Base-by-base conservation (phyloP, 2,329 filamentous ascomycete species). In the Talaromyces sp. region DNA sequence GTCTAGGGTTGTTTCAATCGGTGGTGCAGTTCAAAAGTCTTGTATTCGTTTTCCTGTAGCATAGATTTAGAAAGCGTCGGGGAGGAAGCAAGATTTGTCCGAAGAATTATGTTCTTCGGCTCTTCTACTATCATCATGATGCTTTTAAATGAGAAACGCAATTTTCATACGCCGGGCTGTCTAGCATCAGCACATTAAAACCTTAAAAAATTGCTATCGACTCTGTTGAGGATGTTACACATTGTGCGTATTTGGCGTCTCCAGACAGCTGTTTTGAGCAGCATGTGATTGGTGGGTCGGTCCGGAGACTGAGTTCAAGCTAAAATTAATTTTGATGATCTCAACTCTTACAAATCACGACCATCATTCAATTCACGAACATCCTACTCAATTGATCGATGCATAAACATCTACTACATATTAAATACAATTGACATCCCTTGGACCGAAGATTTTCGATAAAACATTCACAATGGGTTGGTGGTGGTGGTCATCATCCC, bases 401-500 rank as follows among this genome's bases (percentile, higher is more conserved):
- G 7, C 6, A 50, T 15, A 27, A 8, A 17, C 22, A 50, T 6
- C 6, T 27, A 17, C n/a, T 37, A 2, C 17, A 19, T 22, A 54
- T 3, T 9, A 7, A 19, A 19, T 22, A 19, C 8, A 3, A 54
- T 35, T 54, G 8, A 31, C 17, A 19, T 19, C 3, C 2, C 3
- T 54, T 7, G 8, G 17, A 56, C 27, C 15, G 27, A 31, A 25
- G 27, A 19, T 19, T 17, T 5, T 35, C n/a, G n/a, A 56, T 37
- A 56, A 56, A 2, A 19, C n/a, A 15, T 10, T 25, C 45, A 57
- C 31, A 37, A 83, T 83, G 81, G 81, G 80, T 67, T 84, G 82
- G 82, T 78, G 73, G 71, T 82, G 78, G 71, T 82, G 78, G 78
- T 74, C 66, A 59, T 78, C 78, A 9, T 71, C 71, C 62, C 49